Evolutionary conservation across 1,284 basidiomycete genomes (phyloP).

Genomic region (Termitomyces sp.): DNA sequence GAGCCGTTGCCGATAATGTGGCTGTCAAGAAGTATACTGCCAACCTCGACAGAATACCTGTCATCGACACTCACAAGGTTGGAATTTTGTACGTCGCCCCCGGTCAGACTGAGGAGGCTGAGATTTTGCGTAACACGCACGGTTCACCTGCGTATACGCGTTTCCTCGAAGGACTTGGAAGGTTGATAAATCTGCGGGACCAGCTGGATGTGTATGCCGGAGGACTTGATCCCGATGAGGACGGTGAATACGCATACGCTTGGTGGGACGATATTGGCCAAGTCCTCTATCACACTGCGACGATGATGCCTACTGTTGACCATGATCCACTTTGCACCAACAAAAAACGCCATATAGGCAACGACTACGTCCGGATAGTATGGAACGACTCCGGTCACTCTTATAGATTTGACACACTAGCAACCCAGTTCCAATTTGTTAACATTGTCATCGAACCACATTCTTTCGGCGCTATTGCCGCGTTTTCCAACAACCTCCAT

Average conservation of each 20-base stretch:
- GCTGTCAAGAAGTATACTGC: constrained; percentile 54
- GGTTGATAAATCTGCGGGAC: constrained; percentile 86
- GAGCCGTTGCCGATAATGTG: constrained; percentile 53
- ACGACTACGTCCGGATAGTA: constrained; percentile 92
- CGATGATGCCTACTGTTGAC: constrained; percentile 87
- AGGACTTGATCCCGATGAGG: constrained; percentile 83
- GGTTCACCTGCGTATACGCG: constrained; percentile 94
- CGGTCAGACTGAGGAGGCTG: constrained; percentile 79
- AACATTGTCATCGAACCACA: constrained; percentile 97
- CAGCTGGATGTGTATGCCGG: constrained; percentile 94
- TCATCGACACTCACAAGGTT: constrained; percentile 97
- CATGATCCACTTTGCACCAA: constrained; percentile 65
- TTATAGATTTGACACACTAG: constrained; percentile 88
- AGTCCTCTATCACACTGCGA: constrained; percentile 93
- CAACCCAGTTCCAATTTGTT: constrained; percentile 94
- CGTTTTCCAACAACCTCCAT: constrained; percentile 72
- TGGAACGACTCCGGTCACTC: constrained; percentile 93
- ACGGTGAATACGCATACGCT: constrained; percentile 93
- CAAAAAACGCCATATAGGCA: constrained; percentile 94
- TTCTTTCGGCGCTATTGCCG: constrained; percentile 77
- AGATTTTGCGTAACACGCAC: constrained; percentile 88
- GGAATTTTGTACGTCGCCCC: constrained; percentile 96
- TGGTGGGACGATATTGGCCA: constrained; percentile 99
- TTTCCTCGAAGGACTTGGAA: constrained; percentile 87
- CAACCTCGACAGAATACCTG: constrained; percentile 82